Evolutionary conservation across 1,284 basidiomycete genomes (phyloP), one percentile per base, ranked within the genome.

Genomic region (Pisolithus thermaeus): DNA sequence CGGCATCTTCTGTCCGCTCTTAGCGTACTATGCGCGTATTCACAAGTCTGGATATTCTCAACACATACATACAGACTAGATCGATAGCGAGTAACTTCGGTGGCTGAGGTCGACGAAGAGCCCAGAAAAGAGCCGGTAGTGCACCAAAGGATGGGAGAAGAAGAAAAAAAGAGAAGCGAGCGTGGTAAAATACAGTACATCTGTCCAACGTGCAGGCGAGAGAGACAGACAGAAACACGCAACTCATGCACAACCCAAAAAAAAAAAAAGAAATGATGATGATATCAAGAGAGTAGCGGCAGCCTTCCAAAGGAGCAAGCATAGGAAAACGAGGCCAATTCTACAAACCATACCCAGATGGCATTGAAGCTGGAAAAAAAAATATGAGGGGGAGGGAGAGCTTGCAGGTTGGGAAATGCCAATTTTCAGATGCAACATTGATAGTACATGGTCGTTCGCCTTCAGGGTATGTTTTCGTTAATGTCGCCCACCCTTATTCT

Each of bases 401-500:
- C 61, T 62, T 54, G 49, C 53, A 56, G 54, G 27, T 51, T 52
- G 61, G 59, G 54, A 57, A 58, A 52, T 47, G 56, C 56, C 49
- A 54, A 58, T 59, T 61, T 59, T 65, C 51, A 8, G 8, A 27
- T 27, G 54, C 48, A 54, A 22, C 38, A 47, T 51, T 42, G 47
- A 54, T 49, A 51, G 52, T 55, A 57, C 37, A 22, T 50, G 37
- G 53, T 50, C 57, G 53, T 58, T 44, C 9, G 6, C 23, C 40
- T 14, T 66, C 68, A 66, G 59, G 64, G 65, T 70, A 66, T 66
- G 54, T 60, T 20, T 45, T 55, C 56, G 40, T 56, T 57, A 3
- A 56, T 56, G 50, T 66, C 66, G 47, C 68, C 66, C 46, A 70
- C 67, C 47, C 69, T 61, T 63, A 71, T 67, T 60, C 69, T 68